Conservation (phyloP, 345 rosid species). For the Aegle marmelos region DNA sequence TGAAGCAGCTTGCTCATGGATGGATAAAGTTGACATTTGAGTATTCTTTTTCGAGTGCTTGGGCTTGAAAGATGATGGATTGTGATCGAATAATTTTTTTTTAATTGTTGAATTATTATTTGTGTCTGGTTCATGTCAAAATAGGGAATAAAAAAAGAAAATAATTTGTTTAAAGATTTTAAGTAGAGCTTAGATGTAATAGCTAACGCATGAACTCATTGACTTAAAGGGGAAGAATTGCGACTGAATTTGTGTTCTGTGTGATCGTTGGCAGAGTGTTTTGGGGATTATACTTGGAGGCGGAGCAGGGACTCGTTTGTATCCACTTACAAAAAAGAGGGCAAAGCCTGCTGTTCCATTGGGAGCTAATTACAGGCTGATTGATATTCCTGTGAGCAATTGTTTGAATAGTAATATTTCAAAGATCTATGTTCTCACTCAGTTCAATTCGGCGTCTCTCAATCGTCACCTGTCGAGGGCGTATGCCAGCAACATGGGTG, state of each 20-base stretch:
- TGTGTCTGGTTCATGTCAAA: not conserved
- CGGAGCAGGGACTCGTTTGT: conserved; percentile 90
- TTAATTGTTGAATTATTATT: not conserved
- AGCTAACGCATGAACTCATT: not conserved
- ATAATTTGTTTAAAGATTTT: too few species aligned
- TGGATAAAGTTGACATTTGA: not conserved
- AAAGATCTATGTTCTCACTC: conserved; percentile 94
- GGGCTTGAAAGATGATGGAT: too few species aligned
- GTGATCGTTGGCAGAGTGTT: conserved; percentile 64
- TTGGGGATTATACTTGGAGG: conserved; percentile 95
- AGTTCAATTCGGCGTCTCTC: conserved; percentile 93
- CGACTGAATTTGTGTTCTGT: not conserved
- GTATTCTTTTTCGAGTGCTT: too few species aligned
- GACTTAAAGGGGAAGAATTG: not conserved
- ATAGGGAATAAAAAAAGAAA: too few species aligned
- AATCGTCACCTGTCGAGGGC: conserved; percentile 95
- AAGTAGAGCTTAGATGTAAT: not conserved
- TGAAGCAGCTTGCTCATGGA: not conserved
- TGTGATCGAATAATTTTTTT: too few species aligned
- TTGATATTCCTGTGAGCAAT: conserved; percentile 95
- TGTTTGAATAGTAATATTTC: conserved; percentile 90
- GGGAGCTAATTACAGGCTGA: conserved; percentile 91
- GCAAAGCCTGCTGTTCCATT: conserved; percentile 96
- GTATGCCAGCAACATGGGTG: conserved; percentile 96
- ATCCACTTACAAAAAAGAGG: conserved; percentile 95